Percentiles rank a stretch among this genome's conserved stretches.
phyloP scores from a whole-genome alignment of 352 stramenopile species.

The Chrysophaeum taylorii region DNA sequence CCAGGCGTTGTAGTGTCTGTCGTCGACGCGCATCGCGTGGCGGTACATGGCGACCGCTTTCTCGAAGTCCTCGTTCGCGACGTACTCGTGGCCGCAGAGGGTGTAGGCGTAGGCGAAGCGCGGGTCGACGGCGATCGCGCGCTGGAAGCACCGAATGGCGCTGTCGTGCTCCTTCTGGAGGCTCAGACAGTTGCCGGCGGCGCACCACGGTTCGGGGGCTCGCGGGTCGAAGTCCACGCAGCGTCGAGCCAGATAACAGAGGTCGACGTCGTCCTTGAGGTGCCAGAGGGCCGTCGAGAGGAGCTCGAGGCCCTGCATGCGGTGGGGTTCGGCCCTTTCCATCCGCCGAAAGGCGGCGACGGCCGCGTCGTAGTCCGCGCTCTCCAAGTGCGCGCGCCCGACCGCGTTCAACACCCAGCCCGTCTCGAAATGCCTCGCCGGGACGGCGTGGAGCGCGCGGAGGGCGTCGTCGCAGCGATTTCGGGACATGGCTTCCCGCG shows the following conservation, averaged over 20 bases:
- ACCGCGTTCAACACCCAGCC: conserved; percentile 85
- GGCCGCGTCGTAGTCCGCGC: conserved; percentile 80
- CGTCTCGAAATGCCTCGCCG: conserved; percentile 65
- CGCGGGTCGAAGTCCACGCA: conserved; percentile 78
- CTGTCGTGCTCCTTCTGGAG: conserved; percentile 94
- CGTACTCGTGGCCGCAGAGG: conserved; percentile 90
- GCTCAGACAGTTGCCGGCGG: conserved; percentile 93
- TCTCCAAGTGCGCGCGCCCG: conserved; percentile 83
- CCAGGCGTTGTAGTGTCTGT: conserved; percentile 82
- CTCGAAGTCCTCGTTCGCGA: conserved; percentile 94
- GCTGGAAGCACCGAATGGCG: conserved; percentile 86
- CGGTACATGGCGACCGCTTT: conserved; percentile 89
- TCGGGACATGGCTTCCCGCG: neutral
- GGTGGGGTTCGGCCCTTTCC: conserved; percentile 72
- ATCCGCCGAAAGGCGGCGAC: conserved; percentile 51
- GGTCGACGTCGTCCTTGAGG: conserved; percentile 89
- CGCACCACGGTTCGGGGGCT: conserved; percentile 84
- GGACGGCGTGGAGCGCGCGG: conserved; percentile 66
- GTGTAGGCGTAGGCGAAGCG: conserved; percentile 94
- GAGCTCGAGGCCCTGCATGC: conserved; percentile 82
- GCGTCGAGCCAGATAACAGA: conserved; percentile 87
- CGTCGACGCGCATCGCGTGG: conserved; percentile 78
- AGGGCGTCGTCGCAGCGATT: conserved; percentile 68
- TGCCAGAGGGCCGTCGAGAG: conserved; percentile 92
- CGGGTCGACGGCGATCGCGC: conserved; percentile 82